Conservation (phyloP, 2,329 filamentous ascomycete species). For the Immersiporthe knoxdaviesiana region DNA sequence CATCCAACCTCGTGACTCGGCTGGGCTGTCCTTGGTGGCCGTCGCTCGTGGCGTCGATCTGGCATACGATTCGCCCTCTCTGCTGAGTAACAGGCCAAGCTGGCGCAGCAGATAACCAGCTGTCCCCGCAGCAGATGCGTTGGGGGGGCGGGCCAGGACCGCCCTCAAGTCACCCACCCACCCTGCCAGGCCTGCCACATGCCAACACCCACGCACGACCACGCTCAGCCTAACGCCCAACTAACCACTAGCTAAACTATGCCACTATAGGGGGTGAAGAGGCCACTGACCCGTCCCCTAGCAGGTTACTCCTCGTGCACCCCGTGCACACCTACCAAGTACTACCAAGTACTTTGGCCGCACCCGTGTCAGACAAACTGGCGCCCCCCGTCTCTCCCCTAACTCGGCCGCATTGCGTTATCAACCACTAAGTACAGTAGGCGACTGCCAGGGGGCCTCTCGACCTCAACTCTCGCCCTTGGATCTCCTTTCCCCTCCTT, state of each 20-base stretch:
- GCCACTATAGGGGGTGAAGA: slow-evolving; percentile 12
- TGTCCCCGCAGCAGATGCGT: slow-evolving; percentile 19
- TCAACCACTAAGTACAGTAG: too few species aligned
- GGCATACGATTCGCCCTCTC: slow-evolving; percentile 22
- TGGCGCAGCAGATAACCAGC: slow-evolving; percentile 14
- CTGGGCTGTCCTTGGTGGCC: background rate
- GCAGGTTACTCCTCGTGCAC: too few species aligned
- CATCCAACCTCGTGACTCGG: slow-evolving; percentile 20
- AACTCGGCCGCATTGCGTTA: slow-evolving; percentile 22
- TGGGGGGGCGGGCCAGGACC: slow-evolving; percentile 1
- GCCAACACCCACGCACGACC: too few species aligned
- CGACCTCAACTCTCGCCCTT: slow-evolving; percentile 2
- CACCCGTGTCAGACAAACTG: slow-evolving; percentile 16
- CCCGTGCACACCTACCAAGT: background rate
- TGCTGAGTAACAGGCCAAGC: slow-evolving; percentile 10
- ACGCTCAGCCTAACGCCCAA: too few species aligned
- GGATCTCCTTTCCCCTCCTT: slow-evolving; percentile 18
- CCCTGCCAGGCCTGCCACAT: background rate
- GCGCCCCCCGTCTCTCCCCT: background rate
- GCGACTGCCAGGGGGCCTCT: slow-evolving; percentile 5
- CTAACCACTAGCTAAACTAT: background rate
- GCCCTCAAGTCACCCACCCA: background rate
- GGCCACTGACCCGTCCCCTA: too few species aligned
- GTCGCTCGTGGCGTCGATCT: slow-evolving; percentile 20
- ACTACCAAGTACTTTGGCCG: slow-evolving; percentile 4